Conservation (phyloP, 768 basidiomycete genomes). For the Atractiella rhizophila region DNA sequence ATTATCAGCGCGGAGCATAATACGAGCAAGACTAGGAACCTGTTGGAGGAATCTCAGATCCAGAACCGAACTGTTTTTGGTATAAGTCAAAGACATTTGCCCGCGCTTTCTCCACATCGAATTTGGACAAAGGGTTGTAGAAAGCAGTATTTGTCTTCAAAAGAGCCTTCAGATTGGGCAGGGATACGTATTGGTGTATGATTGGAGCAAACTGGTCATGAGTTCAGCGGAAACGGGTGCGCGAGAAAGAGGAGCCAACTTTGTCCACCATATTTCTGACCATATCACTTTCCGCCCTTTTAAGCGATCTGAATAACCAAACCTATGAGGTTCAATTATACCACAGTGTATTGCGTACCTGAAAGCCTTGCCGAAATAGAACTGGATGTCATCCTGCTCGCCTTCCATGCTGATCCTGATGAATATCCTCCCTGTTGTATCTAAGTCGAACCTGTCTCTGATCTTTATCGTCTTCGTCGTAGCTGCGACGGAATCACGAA, state of each 20-base stretch:
- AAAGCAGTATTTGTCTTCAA: conserved; percentile 30
- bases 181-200: conserved; percentile 62
- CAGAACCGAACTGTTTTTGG: conserved; percentile 3
- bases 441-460: too few relatives aligned
- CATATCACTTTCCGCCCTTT: conserved; percentile 86
- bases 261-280: conserved; percentile 88
- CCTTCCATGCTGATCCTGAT: conserved; percentile 92
- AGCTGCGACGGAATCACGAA: too few relatives aligned
- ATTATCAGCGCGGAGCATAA: not conserved
- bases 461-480: too few relatives aligned
- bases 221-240: not conserved
- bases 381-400: conserved; percentile 91
- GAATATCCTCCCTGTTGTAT: conserved; percentile 39
- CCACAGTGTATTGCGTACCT: too few relatives aligned
- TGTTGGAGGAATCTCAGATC: conserved; percentile 1
- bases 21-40: not conserved
- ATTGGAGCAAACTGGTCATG: conserved; percentile 66
- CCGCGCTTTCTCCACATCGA: conserved; percentile 9
- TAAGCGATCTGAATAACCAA: conserved; percentile 54
- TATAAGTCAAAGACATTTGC: conserved; percentile 3
- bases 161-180: conserved; percentile 46
- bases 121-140: conserved; percentile 10
- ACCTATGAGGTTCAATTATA: too few relatives aligned
- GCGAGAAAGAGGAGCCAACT: conserved; percentile 31
- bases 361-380: conserved; percentile 91